Conservation (phyloP, 805 yeast genomes). For the Cyberlindnera maritima region DNA sequence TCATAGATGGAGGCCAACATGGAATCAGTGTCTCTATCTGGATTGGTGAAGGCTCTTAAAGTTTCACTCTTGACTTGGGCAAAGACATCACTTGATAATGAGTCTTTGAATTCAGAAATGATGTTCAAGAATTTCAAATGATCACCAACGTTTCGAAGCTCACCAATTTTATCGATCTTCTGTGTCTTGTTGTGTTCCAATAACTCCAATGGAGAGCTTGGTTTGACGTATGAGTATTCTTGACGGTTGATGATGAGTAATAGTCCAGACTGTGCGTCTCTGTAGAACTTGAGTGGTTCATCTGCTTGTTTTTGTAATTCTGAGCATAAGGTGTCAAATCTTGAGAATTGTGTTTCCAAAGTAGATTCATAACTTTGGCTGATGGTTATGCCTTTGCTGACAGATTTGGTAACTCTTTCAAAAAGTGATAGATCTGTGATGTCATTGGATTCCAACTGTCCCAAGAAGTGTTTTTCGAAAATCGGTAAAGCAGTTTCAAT, state of each 20-base stretch:
- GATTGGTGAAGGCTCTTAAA: constrained; percentile 34
- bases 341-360: constrained; percentile 57
- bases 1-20: constrained; percentile 38
- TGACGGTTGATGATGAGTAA: constrained; percentile 35
- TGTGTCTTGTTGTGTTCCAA: constrained; percentile 28
- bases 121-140: constrained; percentile 32
- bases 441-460: constrained; percentile 24
- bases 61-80: constrained; percentile 34
- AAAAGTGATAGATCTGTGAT: constrained; percentile 30
- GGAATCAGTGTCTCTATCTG: constrained; percentile 23
- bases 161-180: constrained; percentile 18
- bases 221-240: constrained; percentile 34
- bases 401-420: constrained; percentile 32
- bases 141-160: constrained; percentile 9
- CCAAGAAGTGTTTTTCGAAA: constrained; percentile 42
- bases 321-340: constrained; percentile 67
- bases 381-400: constrained; percentile 31
- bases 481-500: constrained; percentile 52
- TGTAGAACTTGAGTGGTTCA: constrained; percentile 55
- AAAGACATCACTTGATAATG: constrained; percentile 37
- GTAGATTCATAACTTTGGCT: constrained; percentile 35
- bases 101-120: constrained; percentile 38
- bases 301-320: constrained; percentile 61
- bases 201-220: constrained; percentile 33
- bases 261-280: constrained; percentile 32